Evolutionary conservation across 1,284 basidiomycete species (phyloP).

Genomic region (Xanthoconium separans): DNA sequence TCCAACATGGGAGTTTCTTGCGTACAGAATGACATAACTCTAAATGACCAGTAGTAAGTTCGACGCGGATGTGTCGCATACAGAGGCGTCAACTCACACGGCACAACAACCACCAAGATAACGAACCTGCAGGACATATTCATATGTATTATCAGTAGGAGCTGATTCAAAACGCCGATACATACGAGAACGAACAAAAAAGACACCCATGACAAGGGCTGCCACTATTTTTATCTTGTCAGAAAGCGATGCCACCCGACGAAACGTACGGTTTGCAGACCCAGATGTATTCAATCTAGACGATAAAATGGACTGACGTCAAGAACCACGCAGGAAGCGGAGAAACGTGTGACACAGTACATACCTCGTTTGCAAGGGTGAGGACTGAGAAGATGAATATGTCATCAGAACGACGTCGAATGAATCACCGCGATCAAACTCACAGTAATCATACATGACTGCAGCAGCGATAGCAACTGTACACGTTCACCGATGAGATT

Average conservation of each 20-base stretch:
- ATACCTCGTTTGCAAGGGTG: constrained; percentile 6
- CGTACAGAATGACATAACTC: neutral
- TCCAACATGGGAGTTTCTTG: neutral
- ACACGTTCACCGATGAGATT: too few relatives aligned
- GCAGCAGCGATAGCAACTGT: neutral
- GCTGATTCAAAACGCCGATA: neutral
- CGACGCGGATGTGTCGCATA: neutral
- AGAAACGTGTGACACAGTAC: neutral
- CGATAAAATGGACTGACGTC: too few relatives aligned
- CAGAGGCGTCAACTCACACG: neutral
- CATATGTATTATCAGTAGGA: neutral
- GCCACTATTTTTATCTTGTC: neutral
- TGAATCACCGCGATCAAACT: neutral
- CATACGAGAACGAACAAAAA: constrained; percentile 4
- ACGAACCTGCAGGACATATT: constrained; percentile 1
- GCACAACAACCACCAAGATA: constrained; percentile 5
- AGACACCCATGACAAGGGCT: constrained; percentile 8
- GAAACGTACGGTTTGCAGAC: neutral
- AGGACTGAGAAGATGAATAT: constrained; percentile 1
- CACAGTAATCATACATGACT: neutral
- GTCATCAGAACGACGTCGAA: neutral
- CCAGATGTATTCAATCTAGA: constrained; percentile 12
- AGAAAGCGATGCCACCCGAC: neutral
- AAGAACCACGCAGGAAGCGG: neutral
- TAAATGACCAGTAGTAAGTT: neutral